Evolutionary conservation across 345 rosid species (phyloP), one percentile per base, ranked within the genome.

Genomic region (Pseudoturritis turrita): DNA sequence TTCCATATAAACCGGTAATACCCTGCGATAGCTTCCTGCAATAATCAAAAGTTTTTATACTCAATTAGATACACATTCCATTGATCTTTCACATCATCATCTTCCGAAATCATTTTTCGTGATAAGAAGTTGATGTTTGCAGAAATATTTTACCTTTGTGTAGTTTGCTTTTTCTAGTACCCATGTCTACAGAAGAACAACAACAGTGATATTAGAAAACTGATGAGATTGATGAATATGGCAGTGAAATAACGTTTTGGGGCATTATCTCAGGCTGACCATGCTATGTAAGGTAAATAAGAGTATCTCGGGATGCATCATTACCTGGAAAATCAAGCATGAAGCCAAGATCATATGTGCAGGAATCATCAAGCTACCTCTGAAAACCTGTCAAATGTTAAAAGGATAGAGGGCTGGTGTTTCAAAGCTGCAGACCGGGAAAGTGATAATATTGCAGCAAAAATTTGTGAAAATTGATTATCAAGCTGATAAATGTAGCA

Each of bases 1-100:
- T 91, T 89, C 98, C 98, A 94, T 81, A 94, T 88, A 62, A 88
- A 94, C 67, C 84, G 80, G 60, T 94, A 94, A 83, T 77, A 91
- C 56, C 63, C 88, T 12, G 89, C 80, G 54, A 89, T 94, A 46
- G 92, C 92, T 79, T 85, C 97, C 98, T 91, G 87, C 86, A 88
- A 44, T 68, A 60, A 5, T n/a, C 39, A 70, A 43, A 39, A 26
- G 58, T 71, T 55, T 17, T 6, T 18, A 56, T 22, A 35, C 35
- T 69, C 62, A 54, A 63, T 67, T 59, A 74, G 55, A 39, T n/a
- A 37, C 22, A 57, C 29, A 39, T 14, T 19, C n/a, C 67, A 60
- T 13, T 49, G 26, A 63, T 23, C 29, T 37, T 40, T 29, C 26
- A 21, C 28, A 25, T 39, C 45, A 15, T 35, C 50, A 59, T 61